These are phyloP conservation scores for Boletus reticulatus DNA, from an alignment of 768 basidiomycete species.

Conservation along the genomic window DNA sequence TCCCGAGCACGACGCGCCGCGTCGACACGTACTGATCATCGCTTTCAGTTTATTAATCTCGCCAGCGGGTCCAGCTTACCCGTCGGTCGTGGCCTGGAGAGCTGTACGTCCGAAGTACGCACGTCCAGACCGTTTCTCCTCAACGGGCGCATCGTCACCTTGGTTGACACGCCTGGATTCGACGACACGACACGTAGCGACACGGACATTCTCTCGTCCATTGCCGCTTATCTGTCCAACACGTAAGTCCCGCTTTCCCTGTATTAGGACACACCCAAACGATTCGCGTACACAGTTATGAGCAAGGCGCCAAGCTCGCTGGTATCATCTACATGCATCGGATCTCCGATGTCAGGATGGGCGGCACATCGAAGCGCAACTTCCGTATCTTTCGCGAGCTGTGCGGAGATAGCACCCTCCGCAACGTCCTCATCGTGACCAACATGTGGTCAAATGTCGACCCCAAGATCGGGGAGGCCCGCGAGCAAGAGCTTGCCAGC, in stretches of 20 bases:
- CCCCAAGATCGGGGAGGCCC: slow-evolving; percentile 35
- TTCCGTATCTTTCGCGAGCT: slow-evolving; percentile 51
- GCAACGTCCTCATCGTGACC: slow-evolving; percentile 51
- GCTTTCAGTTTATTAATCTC: slow-evolving; percentile 50
- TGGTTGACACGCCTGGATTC: slow-evolving; percentile 64
- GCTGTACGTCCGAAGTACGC: slow-evolving; percentile 49
- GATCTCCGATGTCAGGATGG: slow-evolving; percentile 50
- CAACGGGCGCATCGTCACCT: slow-evolving; percentile 42
- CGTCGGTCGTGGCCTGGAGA: slow-evolving; percentile 46
- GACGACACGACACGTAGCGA: slow-evolving; percentile 52
- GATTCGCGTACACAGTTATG: slow-evolving; percentile 21
- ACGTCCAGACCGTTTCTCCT: slow-evolving; percentile 43
- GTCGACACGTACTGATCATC: slow-evolving; percentile 1
- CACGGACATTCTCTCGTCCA: slow-evolving; percentile 48
- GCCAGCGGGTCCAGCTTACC: slow-evolving; percentile 47
- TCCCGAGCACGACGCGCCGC: neutral
- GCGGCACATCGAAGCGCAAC: slow-evolving; percentile 49
- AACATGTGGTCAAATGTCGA: slow-evolving; percentile 52
- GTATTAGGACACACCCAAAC: neutral
- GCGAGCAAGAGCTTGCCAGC: slow-evolving; percentile 45
- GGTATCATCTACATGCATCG: slow-evolving; percentile 58
- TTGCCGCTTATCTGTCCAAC: slow-evolving; percentile 40
- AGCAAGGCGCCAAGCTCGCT: slow-evolving; percentile 40
- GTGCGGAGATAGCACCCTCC: slow-evolving; percentile 49
- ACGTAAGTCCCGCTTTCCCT: slow-evolving; percentile 18